phyloP scores from a whole-genome alignment of 192 early-diverging fungal species.

The Rhizophagus sp. region DNA sequence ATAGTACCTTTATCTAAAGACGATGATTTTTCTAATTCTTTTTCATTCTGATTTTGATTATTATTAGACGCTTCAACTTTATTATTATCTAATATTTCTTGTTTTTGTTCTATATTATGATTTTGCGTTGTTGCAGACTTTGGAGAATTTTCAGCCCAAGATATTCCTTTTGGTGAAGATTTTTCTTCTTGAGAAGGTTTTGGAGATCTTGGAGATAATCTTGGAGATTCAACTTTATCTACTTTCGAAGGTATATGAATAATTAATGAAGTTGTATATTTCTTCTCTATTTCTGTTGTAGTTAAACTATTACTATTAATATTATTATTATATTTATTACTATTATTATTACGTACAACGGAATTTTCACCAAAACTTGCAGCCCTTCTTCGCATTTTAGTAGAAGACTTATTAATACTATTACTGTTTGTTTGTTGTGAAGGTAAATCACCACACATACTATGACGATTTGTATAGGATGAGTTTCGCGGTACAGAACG shows the following conservation, averaged over 20 bases:
- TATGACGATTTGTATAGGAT: conserved; percentile 10
- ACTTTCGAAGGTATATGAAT: not conserved
- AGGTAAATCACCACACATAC: conserved; percentile 7
- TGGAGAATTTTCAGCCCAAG: not conserved
- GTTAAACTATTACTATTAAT: not conserved
- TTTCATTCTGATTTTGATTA: not conserved
- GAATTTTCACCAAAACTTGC: not conserved
- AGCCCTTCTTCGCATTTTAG: not conserved
- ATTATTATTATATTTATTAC: conserved; percentile 10
- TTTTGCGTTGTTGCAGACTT: not conserved
- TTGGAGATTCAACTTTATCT: not conserved
- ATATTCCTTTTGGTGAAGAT: not conserved
- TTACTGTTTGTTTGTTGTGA: not conserved
- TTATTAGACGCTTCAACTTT: not conserved
- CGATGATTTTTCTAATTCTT: not conserved
- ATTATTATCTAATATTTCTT: not conserved
- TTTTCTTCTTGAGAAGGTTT: not conserved
- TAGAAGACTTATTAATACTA: not conserved
- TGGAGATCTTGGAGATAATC: not conserved
- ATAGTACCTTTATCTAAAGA: not conserved
- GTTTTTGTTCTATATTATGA: not conserved
- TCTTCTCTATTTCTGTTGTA: not conserved
- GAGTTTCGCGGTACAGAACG: not conserved
- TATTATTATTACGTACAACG: not conserved
- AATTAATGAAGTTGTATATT: not conserved